phyloP scores from a whole-genome alignment of 768 basidiomycete species.

The Tricholomella constricta region DNA sequence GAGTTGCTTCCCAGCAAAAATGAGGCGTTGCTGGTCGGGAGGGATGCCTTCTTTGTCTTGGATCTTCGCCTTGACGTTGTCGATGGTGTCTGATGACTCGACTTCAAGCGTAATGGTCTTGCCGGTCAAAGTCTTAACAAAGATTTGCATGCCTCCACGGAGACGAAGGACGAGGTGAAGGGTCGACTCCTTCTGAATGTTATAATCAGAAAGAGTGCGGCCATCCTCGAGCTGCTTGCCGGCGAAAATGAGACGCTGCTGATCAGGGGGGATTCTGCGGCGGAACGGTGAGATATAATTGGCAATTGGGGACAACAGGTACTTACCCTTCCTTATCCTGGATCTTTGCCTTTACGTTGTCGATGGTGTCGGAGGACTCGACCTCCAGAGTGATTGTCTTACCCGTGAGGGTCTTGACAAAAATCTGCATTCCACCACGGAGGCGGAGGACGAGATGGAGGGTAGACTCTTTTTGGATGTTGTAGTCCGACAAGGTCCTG shows the following conservation, averaged over 20 bases:
- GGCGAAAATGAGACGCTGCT: constrained; percentile 94
- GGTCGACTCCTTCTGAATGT: constrained; percentile 95
- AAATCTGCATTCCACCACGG: constrained; percentile 74
- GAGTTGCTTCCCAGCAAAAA: constrained; percentile 91
- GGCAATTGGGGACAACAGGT: background rate
- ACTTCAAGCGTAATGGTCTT: constrained; percentile 94
- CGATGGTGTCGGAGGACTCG: constrained; percentile 76
- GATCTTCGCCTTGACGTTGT: constrained; percentile 90
- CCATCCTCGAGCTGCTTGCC: constrained; percentile 97
- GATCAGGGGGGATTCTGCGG: constrained; percentile 76
- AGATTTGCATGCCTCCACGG: constrained; percentile 89
- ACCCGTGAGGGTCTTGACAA: constrained; percentile 86
- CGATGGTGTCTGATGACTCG: constrained; percentile 84
- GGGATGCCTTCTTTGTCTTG: constrained; percentile 90
- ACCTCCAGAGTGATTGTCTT: constrained; percentile 92
- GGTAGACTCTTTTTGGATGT: constrained; percentile 67
- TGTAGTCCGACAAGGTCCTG: constrained; percentile 69
- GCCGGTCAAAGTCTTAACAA: constrained; percentile 81
- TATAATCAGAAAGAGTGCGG: constrained; percentile 85
- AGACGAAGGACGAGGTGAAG: constrained; percentile 88
- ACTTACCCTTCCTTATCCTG: constrained; percentile 77
- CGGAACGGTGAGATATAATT: background rate
- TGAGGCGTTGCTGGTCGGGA: constrained; percentile 88
- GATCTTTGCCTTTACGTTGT: constrained; percentile 82
- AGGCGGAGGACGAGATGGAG: constrained; percentile 55